phyloP scores from a whole-genome alignment of 129 eudicot species.

The Scalesia atractyloides region DNA sequence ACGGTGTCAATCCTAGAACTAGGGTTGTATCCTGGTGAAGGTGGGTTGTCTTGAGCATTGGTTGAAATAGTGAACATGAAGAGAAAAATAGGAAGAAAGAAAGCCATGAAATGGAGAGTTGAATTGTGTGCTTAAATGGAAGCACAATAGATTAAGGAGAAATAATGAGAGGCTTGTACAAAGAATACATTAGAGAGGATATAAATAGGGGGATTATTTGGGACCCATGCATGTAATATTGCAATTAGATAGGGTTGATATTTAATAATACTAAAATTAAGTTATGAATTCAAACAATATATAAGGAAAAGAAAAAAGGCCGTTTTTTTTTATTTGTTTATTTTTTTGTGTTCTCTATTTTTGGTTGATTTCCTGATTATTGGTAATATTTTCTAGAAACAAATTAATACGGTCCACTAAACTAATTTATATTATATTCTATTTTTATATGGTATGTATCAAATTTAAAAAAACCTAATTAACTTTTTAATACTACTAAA shows the following conservation, averaged over 20 bases:
- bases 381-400: neutral
- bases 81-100: slow-evolving; percentile 32
- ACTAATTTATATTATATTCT: neutral
- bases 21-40: slow-evolving; percentile 89
- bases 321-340: neutral
- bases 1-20: slow-evolving; percentile 51
- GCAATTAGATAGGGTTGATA: neutral
- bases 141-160: neutral
- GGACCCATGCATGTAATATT: slow-evolving; percentile 29
- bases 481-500: neutral
- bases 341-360: neutral
- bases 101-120: slow-evolving; percentile 17
- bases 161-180: slow-evolving; percentile 5
- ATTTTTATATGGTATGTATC: neutral
- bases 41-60: slow-evolving; percentile 61
- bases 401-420: neutral
- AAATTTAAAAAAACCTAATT: neutral
- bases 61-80: slow-evolving; percentile 35
- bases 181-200: slow-evolving; percentile 36
- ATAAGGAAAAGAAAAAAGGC: neutral
- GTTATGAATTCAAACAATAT: no score
- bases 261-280: no score
- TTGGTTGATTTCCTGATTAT: slow-evolving; percentile 15
- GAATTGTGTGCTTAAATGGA: slow-evolving; percentile 8
- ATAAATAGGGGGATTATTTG: slow-evolving; percentile 47